These are phyloP conservation scores for Coniochaeta sp. DNA, from an alignment of 2,329 filamentous ascomycete species.

Conservation along the genomic window DNA sequence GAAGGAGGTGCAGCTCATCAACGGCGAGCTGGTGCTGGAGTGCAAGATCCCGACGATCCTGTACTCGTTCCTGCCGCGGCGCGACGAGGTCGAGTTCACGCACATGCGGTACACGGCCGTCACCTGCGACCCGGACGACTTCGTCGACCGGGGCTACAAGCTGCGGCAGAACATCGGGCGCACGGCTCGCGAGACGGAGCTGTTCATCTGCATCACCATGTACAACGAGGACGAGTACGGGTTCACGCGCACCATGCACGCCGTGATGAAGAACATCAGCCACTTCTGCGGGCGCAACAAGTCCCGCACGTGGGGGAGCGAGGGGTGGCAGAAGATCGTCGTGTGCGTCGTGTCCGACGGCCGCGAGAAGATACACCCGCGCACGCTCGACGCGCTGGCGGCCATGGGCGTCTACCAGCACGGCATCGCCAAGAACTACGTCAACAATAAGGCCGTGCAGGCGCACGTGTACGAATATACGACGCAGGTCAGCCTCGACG, in stretches of 20 bases:
- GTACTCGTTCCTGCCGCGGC: constrained; percentile 89
- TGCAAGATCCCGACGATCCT: constrained; percentile 99
- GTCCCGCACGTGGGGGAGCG: constrained; percentile 96
- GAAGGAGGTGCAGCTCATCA: constrained; percentile 93
- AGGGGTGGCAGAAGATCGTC: constrained; percentile 99
- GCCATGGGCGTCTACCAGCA: constrained; percentile 98
- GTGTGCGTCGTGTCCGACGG: constrained; percentile 96
- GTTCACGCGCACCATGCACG: constrained; percentile 97
- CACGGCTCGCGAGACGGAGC: constrained; percentile 81
- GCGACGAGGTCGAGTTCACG: constrained; percentile 93
- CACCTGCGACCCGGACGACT: constrained; percentile 96
- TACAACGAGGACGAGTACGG: constrained; percentile 76
- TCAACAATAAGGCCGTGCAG: constrained; percentile 92
- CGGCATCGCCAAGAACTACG: constrained; percentile 95
- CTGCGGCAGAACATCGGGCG: constrained; percentile 83
- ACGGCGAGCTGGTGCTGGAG: constrained; percentile 93
- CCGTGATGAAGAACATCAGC: constrained; percentile 95
- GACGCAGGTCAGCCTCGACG: constrained; percentile 91
- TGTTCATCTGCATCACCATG: constrained; percentile 44
- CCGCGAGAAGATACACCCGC: constrained; percentile 79
- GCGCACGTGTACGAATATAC: constrained; percentile 99
- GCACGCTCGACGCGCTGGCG: constrained; percentile 87
- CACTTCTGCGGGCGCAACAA: constrained; percentile 92
- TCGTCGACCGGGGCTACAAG: constrained; percentile 81
- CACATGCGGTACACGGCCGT: constrained; percentile 98